Percentiles rank a stretch among this genome's conserved stretches.
Evolutionary conservation across 2,329 filamentous ascomycete genomes (phyloP).

Genomic region (Xylaria hypoxylon): DNA sequence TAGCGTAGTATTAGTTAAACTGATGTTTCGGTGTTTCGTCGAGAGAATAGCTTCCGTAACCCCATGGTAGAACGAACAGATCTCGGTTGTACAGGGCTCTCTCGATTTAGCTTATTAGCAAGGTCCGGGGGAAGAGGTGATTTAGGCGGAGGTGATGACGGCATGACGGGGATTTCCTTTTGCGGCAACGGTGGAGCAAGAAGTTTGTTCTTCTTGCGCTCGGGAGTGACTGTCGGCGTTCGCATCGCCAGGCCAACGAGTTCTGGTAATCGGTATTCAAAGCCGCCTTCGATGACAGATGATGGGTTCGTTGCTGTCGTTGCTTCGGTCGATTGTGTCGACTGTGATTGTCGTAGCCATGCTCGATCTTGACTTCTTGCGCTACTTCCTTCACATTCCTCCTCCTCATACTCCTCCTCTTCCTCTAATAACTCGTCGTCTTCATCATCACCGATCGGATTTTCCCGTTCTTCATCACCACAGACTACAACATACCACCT

Average conservation of each 20-base stretch:
- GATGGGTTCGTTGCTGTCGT: conserved; percentile 36
- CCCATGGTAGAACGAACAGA: conserved; percentile 41
- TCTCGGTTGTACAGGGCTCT: conserved; percentile 35
- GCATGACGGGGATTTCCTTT: conserved; percentile 27
- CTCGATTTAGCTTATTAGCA: conserved; percentile 16
- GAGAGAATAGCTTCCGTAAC: conserved; percentile 44
- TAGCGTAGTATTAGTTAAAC: conserved; percentile 5
- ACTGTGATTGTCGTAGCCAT: conserved; percentile 39
- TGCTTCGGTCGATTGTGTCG: conserved; percentile 41
- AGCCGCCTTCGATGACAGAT: conserved; percentile 46
- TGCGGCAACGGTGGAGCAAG: conserved; percentile 31
- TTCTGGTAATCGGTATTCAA: conserved; percentile 50
- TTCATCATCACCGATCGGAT: conserved; percentile 50
- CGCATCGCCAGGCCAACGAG: conserved; percentile 42
- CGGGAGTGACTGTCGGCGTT: conserved; percentile 37
- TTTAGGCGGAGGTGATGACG: conserved; percentile 38
- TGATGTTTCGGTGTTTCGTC: conserved; percentile 39
- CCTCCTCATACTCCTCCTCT: conserved; percentile 43
- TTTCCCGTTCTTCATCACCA: conserved; percentile 68
- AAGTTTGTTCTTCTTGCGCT: conserved; percentile 41
- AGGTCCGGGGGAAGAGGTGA: conserved; percentile 28
- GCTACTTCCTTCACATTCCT: conserved; percentile 40
- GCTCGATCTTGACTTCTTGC: conserved; percentile 35
- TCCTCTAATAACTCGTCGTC: conserved; percentile 62
- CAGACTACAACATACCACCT: conserved; percentile 73